A percentile compares a stretch with the other conserved stretches of the same genome.
These are phyloP conservation scores for Suillus occidentalis DNA, from an alignment of 768 basidiomycete genomes.

Conservation along the genomic window DNA sequence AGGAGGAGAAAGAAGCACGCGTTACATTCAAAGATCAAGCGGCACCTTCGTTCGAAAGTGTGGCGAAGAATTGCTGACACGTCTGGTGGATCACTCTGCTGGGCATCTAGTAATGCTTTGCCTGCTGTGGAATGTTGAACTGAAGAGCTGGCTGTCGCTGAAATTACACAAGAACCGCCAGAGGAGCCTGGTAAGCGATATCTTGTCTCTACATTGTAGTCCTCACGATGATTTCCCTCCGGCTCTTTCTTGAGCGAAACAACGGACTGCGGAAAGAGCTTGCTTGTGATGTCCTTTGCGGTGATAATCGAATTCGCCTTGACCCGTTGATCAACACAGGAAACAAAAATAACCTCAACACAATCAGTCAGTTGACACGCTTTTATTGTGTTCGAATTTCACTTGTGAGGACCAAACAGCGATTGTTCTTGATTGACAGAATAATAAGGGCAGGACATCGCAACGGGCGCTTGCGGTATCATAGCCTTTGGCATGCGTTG, in stretches of 20 bases:
- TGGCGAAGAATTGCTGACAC: constrained; percentile 30
- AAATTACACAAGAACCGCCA: constrained; percentile 31
- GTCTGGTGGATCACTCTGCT: constrained; percentile 25
- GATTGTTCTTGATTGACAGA: background rate
- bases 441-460: background rate
- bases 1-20: constrained; percentile 12
- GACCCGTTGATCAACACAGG: background rate
- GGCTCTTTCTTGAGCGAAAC: constrained; percentile 23
- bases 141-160: background rate
- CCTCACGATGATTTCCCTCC: constrained; percentile 3
- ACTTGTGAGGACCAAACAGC: background rate
- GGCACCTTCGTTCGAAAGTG: background rate
- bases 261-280: constrained; percentile 11
- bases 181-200: constrained; percentile 25
- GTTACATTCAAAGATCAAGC: background rate
- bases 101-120: constrained; percentile 29
- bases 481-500: background rate
- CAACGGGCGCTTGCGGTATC: background rate
- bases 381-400: background rate
- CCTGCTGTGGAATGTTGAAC: background rate
- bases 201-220: background rate
- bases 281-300: background rate
- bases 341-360: background rate
- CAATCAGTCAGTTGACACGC: background rate
- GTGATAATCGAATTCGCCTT: background rate